These are phyloP conservation scores for Trichoderma simmonsii DNA, from an alignment of 2,329 filamentous ascomycete species.

Conservation along the genomic window DNA sequence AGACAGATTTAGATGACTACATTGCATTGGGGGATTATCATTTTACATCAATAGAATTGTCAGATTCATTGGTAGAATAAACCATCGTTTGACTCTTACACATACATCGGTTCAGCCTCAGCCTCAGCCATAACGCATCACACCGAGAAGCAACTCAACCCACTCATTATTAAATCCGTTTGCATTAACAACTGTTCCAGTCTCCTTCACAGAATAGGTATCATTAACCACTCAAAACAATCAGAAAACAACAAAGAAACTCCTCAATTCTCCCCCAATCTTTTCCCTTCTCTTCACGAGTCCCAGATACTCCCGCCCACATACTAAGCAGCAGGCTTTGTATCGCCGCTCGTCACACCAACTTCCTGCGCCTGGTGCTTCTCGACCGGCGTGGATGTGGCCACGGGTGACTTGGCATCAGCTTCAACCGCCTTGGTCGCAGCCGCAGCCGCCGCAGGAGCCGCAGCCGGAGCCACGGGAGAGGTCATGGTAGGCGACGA, in stretches of 20 bases:
- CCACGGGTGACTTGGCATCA: conserved; percentile 19
- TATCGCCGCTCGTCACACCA: conserved; percentile 38
- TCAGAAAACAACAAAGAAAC: background rate
- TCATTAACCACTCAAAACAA: background rate
- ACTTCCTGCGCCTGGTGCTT: conserved; percentile 40
- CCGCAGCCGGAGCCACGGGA: background rate
- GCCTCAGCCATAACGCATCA: background rate
- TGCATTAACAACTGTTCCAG: background rate
- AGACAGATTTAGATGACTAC: background rate
- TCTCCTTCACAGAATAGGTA: conserved; percentile 3
- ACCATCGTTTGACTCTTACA: background rate
- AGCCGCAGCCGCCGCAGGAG: conserved; percentile 4
- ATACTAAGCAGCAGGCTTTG: background rate
- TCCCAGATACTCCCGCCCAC: background rate
- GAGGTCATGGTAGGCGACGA: conserved; percentile 3
- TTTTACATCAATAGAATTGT: background rate
- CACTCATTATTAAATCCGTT: background rate
- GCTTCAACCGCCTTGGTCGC: background rate
- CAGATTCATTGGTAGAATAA: background rate
- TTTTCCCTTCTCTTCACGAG: background rate
- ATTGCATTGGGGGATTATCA: background rate
- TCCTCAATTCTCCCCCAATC: background rate
- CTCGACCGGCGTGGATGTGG: conserved; percentile 3
- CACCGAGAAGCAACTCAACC: background rate
- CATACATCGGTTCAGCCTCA: background rate